Evolutionary conservation across 176 grass and related monocot species (phyloP), one percentile per base, ranked within the genome.

Genomic region (Panicum miliaceum): DNA sequence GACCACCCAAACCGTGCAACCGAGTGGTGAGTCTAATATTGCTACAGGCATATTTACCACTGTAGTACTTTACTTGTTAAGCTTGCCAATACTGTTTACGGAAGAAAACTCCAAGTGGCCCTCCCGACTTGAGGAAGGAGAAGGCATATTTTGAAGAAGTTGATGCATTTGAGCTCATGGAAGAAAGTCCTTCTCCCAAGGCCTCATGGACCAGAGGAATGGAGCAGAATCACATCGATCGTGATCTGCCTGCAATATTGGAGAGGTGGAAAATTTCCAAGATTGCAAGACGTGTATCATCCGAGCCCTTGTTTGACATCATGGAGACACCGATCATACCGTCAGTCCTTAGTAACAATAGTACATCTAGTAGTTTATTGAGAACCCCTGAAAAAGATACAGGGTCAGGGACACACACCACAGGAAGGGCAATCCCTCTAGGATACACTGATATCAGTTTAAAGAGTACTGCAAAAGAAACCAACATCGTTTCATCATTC

Each of bases 71-170:
- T 82, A 41, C 19, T 47, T 82, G 27, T 62, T 71, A 88, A 87
- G 29, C 15, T 89, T 78, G 8, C 1, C 79, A n/a, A n/a, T 8
- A 29, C 13, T 71, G 19, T 85, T 95, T 85, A 88, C 87, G 93
- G 90, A 93, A 95, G 62, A 94, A 93, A 81, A 25, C 51, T 80
- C 48, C 10, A 20, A 69, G 56, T 47, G 73, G 77, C 16, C 67
- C 84, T 79, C 79, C 82, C 0, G 89, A 98, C 83, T 84, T 95
- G n/a, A 88, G 53, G 43, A 95, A 98, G 86, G 91, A 89, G 77
- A 95, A 89, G 71, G 77, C 86, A 20, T 98, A 98, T 86, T 98
- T 95, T 85, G 79, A 91, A 86, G 90, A 95, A 86, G 62, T 98
- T 3, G 96, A 98, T 81, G 87, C 93, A 65, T 95, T 81, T 81